Base-by-base conservation (phyloP, 1,284 basidiomycete genomes). In the Puccinia polysora region DNA sequence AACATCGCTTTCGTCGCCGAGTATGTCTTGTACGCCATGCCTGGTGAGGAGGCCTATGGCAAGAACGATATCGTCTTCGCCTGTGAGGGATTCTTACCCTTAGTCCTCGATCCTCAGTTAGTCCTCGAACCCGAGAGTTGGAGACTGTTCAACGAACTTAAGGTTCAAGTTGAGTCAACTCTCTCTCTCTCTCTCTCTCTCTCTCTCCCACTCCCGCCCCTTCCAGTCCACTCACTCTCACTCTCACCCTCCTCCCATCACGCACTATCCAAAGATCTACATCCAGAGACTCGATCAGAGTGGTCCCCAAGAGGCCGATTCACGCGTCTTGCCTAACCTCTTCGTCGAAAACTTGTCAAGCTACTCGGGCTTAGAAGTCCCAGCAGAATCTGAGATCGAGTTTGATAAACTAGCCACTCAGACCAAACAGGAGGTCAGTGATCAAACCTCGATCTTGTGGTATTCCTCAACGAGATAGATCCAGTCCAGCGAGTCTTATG, bases 31-130 rank as follows among this genome's bases (percentile, higher is more conserved):
- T 60, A 59, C n/a, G 67, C 58, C 23, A 70, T 70, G 67, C 67
- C 67, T 4, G 67, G 67, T 25, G 67, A 59, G 23, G 67, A 59
- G 25, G 67, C 67, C 10, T 70, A 70, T 49, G 67, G 67, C 4
- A 59, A 70, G 36, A 70, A 70, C 32, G 67, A 70, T 43, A 59
- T 70, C 34, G 67, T 70, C 18, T 70, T 50, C 40, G 67, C 67
- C n/a, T 70, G 67, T 59, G 67, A 70, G 32, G 67, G 67, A 3
- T 70, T 70, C 36, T 50, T 70, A 10, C 67, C 67, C 12, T 38
- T 70, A 14, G 49, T 62, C n/a, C 14, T 62, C 18, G 58, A 59
- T 40, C 40, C 36, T 18, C 45, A 58, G 45, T 36, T 70, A 1
- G 49, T 62, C 28, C n/a, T 49, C 10, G 58, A 59, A 36, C 52